These are phyloP conservation scores for Sporothrix sp. DNA, from an alignment of 2,329 filamentous ascomycete genomes.

Conservation along the genomic window DNA sequence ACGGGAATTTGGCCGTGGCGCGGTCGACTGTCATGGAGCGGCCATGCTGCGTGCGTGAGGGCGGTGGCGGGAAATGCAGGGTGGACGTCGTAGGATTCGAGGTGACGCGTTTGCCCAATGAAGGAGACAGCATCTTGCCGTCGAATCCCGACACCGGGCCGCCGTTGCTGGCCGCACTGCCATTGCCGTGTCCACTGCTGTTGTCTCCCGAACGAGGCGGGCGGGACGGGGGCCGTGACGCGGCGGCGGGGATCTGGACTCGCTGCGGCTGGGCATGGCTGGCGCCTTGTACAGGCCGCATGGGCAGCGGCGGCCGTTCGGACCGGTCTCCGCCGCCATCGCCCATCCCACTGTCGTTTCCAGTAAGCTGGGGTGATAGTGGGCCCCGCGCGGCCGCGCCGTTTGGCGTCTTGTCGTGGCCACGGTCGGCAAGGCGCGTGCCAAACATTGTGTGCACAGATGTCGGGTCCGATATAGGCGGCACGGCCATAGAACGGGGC, in stretches of 20 bases:
- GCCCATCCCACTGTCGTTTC: constrained; percentile 21
- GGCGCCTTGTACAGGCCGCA: constrained; percentile 33
- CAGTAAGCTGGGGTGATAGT: neutral
- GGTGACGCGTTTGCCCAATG: constrained; percentile 31
- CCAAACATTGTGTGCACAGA: constrained; percentile 41
- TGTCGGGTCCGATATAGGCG: constrained; percentile 38
- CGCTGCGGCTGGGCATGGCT: constrained; percentile 17
- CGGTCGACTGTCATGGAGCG: constrained; percentile 43
- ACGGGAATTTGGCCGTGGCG: constrained; percentile 29
- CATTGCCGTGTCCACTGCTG: constrained; percentile 7
- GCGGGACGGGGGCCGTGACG: constrained; percentile 15
- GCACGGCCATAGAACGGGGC: constrained; percentile 2
- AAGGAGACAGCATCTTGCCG: constrained; percentile 13
- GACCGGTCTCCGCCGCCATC: neutral
- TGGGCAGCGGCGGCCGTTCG: constrained; percentile 38
- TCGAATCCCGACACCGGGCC: neutral
- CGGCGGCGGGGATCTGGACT: constrained; percentile 1
- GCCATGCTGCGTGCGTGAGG: constrained; percentile 32
- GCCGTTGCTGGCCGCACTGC: neutral
- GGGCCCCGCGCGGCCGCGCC: constrained; percentile 23
- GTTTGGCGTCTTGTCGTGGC: constrained; percentile 33
- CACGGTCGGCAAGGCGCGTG: constrained; percentile 35
- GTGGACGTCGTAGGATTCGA: constrained; percentile 39
- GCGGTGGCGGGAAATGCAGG: constrained; percentile 32
- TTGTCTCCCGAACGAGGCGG: constrained; percentile 22